Conservation (phyloP, 1,284 basidiomycete genomes). For the Sporisorium iseilematis-ciliati region DNA sequence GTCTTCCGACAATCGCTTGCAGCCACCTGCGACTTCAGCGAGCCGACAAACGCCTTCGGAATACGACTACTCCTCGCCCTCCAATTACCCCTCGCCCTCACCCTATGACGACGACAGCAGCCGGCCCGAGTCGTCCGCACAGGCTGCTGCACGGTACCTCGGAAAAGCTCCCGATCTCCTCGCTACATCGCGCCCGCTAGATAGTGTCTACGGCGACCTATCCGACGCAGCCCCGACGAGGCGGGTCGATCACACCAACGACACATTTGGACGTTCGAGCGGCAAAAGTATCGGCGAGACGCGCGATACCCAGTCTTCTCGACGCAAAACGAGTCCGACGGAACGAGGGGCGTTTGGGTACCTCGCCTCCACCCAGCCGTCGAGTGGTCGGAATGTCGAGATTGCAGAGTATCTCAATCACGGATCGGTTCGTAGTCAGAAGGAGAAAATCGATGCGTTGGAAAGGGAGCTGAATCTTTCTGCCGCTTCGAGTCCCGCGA, state of each 20-base stretch:
- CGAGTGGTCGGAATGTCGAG: constrained; percentile 9
- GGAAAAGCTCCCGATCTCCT: background rate
- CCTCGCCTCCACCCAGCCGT: constrained; percentile 15
- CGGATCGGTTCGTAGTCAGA: background rate
- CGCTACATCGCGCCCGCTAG: constrained; percentile 2
- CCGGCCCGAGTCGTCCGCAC: constrained; percentile 25
- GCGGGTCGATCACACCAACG: constrained; percentile 16
- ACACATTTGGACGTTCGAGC: constrained; percentile 31
- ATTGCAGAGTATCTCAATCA: constrained; percentile 29
- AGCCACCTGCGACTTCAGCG: background rate
- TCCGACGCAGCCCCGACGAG: constrained; percentile 6
- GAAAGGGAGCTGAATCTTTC: constrained; percentile 25
- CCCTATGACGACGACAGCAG: constrained; percentile 8
- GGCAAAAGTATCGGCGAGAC: constrained; percentile 19
- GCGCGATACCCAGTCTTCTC: constrained; percentile 3
- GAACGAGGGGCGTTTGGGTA: constrained; percentile 30
- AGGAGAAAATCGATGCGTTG: constrained; percentile 23
- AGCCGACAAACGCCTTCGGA: constrained; percentile 11
- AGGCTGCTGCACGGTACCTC: constrained; percentile 16
- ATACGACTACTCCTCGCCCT: constrained; percentile 24
- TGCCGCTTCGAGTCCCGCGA: constrained; percentile 4
- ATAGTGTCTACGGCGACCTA: constrained; percentile 3
- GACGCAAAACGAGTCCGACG: constrained; percentile 33
- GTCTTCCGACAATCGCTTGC: constrained; percentile 1
- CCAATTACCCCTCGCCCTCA: constrained; percentile 20